These are phyloP conservation scores for Dimargaris cristalligena DNA, from an alignment of 192 early-diverging fungal genomes.

Conservation along the genomic window DNA sequence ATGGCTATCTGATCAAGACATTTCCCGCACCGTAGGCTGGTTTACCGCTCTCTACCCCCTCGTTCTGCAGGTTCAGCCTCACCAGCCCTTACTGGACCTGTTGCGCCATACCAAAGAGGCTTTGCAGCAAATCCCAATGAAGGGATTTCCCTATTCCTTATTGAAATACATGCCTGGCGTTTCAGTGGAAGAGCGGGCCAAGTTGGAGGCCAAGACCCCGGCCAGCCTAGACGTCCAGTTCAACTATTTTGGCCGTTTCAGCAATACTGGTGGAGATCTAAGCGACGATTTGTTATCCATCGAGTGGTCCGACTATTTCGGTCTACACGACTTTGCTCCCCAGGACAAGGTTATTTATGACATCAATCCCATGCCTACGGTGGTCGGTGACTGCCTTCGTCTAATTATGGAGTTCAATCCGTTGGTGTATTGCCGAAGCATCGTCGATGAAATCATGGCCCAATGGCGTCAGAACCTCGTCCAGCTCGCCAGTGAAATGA, in stretches of 20 bases:
- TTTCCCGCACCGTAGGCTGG: constrained; percentile 16
- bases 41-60: constrained; percentile 16
- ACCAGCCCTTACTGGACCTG: background rate
- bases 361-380: background rate
- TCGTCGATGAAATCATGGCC: background rate
- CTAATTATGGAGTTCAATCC: constrained; percentile 5
- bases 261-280: too few relatives aligned
- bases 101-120: background rate
- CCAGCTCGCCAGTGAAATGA: background rate
- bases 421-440: background rate
- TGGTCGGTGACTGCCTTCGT: background rate
- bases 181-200: background rate
- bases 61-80: background rate
- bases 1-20: background rate
- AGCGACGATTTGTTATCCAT: background rate
- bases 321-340: constrained; percentile 4
- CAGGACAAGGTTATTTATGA: background rate
- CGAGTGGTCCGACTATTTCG: constrained; percentile 2
- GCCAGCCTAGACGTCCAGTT: constrained; percentile 3
- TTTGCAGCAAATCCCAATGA: constrained; percentile 5
- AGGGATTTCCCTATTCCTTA: background rate
- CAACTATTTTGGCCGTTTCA: constrained; percentile 10
- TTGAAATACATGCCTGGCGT: background rate
- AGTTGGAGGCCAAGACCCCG: constrained; percentile 1
- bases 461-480: background rate